These are phyloP conservation scores for Quillaja saponaria DNA, from an alignment of 306 rosid species.

Conservation along the genomic window DNA sequence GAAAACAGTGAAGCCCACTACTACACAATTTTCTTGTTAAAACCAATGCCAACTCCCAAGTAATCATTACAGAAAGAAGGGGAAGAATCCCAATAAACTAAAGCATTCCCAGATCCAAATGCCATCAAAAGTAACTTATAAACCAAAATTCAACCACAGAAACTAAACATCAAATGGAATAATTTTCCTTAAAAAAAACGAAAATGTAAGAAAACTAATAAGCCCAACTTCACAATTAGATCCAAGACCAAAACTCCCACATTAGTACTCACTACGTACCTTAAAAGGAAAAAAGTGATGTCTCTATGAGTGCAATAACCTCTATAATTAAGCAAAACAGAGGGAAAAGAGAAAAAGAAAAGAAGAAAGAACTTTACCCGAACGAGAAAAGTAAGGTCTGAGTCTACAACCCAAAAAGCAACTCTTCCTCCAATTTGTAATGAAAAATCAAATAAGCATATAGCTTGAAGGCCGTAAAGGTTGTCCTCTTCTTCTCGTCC, in stretches of 20 bases:
- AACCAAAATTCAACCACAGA: constrained; percentile 13
- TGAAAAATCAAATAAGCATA: not conserved
- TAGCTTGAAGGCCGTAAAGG: not conserved
- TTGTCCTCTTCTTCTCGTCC: constrained; percentile 9
- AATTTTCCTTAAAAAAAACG: constrained; percentile 23
- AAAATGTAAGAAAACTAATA: constrained; percentile 21
- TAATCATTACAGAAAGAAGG: constrained; percentile 30
- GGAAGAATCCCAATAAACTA: constrained; percentile 27
- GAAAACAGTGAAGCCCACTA: constrained; percentile 13
- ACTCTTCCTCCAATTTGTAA: constrained; percentile 21
- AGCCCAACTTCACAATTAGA: constrained; percentile 28
- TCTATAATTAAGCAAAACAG: constrained; percentile 7
- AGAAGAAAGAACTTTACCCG: constrained; percentile 39
- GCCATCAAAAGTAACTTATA: constrained; percentile 26
- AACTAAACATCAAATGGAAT: constrained; percentile 29
- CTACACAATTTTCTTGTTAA: constrained; percentile 18
- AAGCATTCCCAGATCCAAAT: constrained; percentile 37
- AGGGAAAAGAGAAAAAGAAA: constrained; percentile 10
- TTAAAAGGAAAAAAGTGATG: too few species aligned
- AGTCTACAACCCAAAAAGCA: constrained; percentile 23
- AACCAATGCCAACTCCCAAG: constrained; percentile 23
- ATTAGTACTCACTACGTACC: too few species aligned
- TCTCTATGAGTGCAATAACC: constrained; percentile 18
- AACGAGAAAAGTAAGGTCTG: constrained; percentile 28
- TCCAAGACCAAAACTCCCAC: constrained; percentile 31